Percentiles rank a stretch among this genome's conserved stretches.
Evolutionary conservation across 2,329 filamentous ascomycete species (phyloP).

Genomic region (Didymella glomerata): DNA sequence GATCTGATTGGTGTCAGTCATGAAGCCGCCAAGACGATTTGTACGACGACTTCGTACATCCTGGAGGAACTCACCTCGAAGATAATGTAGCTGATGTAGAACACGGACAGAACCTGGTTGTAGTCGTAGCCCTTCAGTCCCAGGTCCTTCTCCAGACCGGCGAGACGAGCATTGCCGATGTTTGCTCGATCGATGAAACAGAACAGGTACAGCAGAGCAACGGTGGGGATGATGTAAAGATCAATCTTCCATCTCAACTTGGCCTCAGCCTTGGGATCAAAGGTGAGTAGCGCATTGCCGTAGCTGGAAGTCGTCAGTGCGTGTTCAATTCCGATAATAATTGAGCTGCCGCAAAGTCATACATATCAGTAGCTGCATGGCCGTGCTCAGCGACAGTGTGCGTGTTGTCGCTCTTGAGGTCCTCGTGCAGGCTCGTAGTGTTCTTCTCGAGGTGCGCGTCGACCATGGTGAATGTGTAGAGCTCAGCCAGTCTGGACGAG

Average conservation of each 20-base stretch:
- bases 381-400: conserved; percentile 41
- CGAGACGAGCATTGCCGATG: conserved; percentile 75
- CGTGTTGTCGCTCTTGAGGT: conserved; percentile 38
- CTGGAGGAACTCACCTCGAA: conserved; percentile 57
- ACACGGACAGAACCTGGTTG: conserved; percentile 72
- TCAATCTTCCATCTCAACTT: conserved; percentile 71
- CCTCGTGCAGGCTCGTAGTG: conserved; percentile 37
- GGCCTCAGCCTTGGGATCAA: conserved; percentile 66
- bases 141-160: conserved; percentile 70
- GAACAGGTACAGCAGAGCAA: conserved; percentile 73
- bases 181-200: conserved; percentile 80
- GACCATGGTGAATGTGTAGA: conserved; percentile 4
- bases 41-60: conserved; percentile 60
- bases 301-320: conserved; percentile 37
- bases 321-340: background rate
- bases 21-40: background rate
- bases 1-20: conserved; percentile 64
- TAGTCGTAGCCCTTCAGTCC: conserved; percentile 70
- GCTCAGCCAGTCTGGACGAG: background rate
- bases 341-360: conserved; percentile 9
- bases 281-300: conserved; percentile 47
- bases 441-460: conserved; percentile 26
- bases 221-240: conserved; percentile 70
- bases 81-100: conserved; percentile 75
- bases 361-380: conserved; percentile 46